Conservation (phyloP, 345 rosid species). For the Jatropha curcas region DNA sequence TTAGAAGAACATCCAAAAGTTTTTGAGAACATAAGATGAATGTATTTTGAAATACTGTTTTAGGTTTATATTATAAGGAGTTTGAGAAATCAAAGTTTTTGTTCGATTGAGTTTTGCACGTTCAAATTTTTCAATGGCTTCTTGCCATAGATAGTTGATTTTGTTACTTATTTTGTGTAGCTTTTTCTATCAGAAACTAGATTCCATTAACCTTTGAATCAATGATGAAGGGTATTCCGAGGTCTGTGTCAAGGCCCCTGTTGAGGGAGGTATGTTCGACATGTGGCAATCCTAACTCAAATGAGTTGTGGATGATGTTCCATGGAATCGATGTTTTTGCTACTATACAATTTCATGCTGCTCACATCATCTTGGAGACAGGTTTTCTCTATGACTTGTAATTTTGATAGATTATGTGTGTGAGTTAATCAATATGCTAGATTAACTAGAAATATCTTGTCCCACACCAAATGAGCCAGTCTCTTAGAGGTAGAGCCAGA, state of each 20-base stretch:
- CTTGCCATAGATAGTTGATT: background rate
- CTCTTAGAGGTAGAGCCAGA: background rate
- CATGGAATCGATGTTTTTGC: slow-evolving; percentile 79
- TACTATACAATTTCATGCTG: slow-evolving; percentile 67
- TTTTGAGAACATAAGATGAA: background rate
- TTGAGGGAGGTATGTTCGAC: slow-evolving; percentile 78
- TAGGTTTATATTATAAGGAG: background rate
- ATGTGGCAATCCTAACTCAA: slow-evolving; percentile 69
- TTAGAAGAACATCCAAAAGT: background rate
- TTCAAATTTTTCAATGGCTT: background rate
- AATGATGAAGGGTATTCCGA: slow-evolving; percentile 64
- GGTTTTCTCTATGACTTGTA: slow-evolving; percentile 40
- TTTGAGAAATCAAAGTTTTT: background rate
- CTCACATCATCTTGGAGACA: slow-evolving; percentile 73
- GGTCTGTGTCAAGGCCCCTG: slow-evolving; percentile 48
- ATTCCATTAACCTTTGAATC: slow-evolving; percentile 41
- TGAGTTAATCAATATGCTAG: background rate
- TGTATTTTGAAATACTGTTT: background rate
- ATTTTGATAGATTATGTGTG: background rate
- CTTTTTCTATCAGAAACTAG: background rate
- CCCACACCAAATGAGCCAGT: background rate
- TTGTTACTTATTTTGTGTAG: background rate
- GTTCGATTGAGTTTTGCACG: background rate
- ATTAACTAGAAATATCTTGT: background rate
- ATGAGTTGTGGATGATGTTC: slow-evolving; percentile 81